Evolutionary conservation across 2,329 filamentous ascomycete species (phyloP), one percentile per base, ranked within the genome.

Genomic region (Fusarium globosum): DNA sequence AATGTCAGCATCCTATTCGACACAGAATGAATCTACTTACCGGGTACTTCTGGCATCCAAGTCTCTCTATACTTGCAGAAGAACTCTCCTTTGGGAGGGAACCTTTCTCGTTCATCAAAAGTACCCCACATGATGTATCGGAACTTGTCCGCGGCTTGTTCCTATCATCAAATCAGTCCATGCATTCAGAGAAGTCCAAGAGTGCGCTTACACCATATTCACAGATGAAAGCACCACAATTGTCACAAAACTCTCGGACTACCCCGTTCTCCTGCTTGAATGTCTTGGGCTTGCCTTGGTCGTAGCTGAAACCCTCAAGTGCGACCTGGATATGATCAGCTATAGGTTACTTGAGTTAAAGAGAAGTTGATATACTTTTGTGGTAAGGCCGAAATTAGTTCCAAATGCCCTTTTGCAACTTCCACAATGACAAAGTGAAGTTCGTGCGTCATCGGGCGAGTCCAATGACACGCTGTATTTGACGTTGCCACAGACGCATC

Each of bases 71-170:
- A 76, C 59, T 82, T 86, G 76, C 86, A 88, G 71, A 88, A 89
- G 79, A 89, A 89, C 70, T 89, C 87, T 0, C 86, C 87, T 73
- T 88, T 88, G 0, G 87, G 87, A 11, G 86, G 84, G 15, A 88
- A 76, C 57, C 79, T 81, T 20, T 86, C 84, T 0, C 84, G 85
- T 26, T 87, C 81, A 63, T 89, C 86, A 8, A 89, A 78, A 0
- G 86, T 86, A 3, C 87, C 87, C 77, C 83, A 84, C 69, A 84
- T 80, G 35, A 85, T 73, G 56, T 85, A 85, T n/a, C 81, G 79
- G 61, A 83, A 83, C 72, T 81, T 81, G 45, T 86, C 84, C 23
- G 83, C 84, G 15, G 87, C 82, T 72, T 86, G 76, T 70, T 84
- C 80, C 33, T 33, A 33, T 33, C 33, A 33, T 14, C 33, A 33